A percentile compares a stretch with the other conserved stretches of the same genome.
Conservation (phyloP, 805 yeast species). For the Metschnikowia corniflorae region DNA sequence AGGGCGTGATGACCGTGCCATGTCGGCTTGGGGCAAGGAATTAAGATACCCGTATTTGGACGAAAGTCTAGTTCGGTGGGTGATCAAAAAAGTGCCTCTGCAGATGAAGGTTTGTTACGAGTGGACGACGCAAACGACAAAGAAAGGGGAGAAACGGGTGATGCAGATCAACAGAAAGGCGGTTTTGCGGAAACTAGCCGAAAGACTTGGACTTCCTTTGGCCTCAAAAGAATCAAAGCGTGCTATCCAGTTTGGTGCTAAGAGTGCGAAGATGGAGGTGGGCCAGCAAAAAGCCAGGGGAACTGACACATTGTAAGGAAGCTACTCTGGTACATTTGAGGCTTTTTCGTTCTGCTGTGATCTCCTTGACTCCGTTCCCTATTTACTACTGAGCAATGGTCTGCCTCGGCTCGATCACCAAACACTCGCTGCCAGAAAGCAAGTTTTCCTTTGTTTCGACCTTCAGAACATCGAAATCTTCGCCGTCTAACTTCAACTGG, state of each 20-base stretch:
- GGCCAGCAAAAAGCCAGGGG: constrained; percentile 78
- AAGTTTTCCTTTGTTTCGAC: constrained; percentile 24
- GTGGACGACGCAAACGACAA: constrained; percentile 21
- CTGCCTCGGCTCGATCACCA: constrained; percentile 37
- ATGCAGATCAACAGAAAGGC: constrained; percentile 42
- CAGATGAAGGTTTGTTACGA: constrained; percentile 37
- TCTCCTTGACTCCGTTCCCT: too few relatives aligned
- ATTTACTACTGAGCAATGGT: too few relatives aligned
- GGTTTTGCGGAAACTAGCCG: constrained; percentile 62
- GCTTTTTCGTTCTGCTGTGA: too few relatives aligned
- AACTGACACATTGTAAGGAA: constrained; percentile 43
- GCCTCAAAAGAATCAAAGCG: constrained; percentile 79
- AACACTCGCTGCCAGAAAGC: constrained; percentile 36
- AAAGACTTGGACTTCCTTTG: constrained; percentile 42
- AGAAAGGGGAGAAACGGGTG: constrained; percentile 27
- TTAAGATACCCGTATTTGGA: constrained; percentile 84
- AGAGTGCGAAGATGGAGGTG: constrained; percentile 87
- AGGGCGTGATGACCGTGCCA: constrained; percentile 89
- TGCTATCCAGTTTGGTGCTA: constrained; percentile 96
- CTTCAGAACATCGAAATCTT: constrained; percentile 7
- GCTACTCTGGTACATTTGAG: too few relatives aligned
- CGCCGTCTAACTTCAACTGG: constrained; percentile 19
- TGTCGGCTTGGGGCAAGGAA: constrained; percentile 84
- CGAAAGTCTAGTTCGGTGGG: constrained; percentile 50
- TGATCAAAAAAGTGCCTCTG: constrained; percentile 48